Conservation (phyloP, 169 alveolate genomes). For the Cyclospora cayetanensis region DNA sequence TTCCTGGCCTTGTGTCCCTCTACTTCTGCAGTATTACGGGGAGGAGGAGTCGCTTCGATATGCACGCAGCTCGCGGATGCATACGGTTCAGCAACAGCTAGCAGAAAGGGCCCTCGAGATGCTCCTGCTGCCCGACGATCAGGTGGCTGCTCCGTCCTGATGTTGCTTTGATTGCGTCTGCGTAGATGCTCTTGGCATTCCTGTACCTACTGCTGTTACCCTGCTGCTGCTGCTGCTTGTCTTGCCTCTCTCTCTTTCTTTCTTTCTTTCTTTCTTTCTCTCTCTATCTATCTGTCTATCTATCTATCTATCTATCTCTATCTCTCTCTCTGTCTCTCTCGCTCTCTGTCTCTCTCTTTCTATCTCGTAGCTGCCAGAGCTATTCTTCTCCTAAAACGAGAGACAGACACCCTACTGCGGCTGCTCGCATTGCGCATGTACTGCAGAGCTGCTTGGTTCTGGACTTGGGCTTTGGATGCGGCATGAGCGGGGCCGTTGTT, state of each 20-base stretch:
- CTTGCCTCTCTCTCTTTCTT: neutral
- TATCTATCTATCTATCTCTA: no score
- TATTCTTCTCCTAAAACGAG: no score
- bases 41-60: constrained; percentile 78
- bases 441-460: constrained; percentile 72
- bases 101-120: constrained; percentile 91
- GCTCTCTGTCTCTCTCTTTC: no score
- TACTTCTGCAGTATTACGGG: constrained; percentile 58
- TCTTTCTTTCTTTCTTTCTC: neutral
- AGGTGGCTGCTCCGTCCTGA: no score
- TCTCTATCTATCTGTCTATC: no score
- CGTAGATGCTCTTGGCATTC: no score
- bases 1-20: neutral
- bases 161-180: neutral
- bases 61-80: constrained; percentile 87
- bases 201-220: neutral
- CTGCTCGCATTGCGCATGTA: no score
- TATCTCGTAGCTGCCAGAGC: no score
- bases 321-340: no score
- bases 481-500: constrained; percentile 90
- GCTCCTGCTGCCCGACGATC: constrained; percentile 77
- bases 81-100: constrained; percentile 89
- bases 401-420: no score
- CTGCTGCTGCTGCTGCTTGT: neutral
- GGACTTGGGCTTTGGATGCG: constrained; percentile 97